Evolutionary conservation across 2,329 filamentous ascomycete species (phyloP).

Genomic region (Curvularia verruculosa): DNA sequence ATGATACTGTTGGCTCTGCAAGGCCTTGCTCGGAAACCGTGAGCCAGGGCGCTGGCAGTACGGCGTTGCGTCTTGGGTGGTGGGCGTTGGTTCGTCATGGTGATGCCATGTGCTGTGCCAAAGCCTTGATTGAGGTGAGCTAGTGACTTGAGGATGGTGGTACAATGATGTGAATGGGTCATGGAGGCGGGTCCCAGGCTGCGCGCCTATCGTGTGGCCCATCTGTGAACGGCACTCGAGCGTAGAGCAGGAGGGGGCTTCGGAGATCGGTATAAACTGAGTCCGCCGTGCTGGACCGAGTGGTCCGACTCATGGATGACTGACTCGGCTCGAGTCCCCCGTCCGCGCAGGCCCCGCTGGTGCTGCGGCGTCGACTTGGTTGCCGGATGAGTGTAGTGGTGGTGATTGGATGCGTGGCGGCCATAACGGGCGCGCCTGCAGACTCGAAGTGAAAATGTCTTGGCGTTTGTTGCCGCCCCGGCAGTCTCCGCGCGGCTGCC

Average conservation of each 20-base stretch:
- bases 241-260: neutral
- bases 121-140: neutral
- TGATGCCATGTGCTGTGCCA: neutral
- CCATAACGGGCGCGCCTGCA: neutral
- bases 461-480: constrained; percentile 8
- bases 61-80: neutral
- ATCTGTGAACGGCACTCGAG: neutral
- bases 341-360: neutral
- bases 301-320: constrained; percentile 5
- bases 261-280: constrained; percentile 2
- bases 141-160: neutral
- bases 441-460: neutral
- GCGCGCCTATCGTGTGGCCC: constrained; percentile 2
- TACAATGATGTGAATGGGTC: neutral
- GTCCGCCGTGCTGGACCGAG: constrained; percentile 3
- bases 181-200: neutral
- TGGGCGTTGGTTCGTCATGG: neutral
- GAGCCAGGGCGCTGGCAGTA: neutral
- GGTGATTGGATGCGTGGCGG: neutral
- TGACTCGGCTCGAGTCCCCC: constrained; percentile 1
- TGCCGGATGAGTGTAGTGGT: neutral
- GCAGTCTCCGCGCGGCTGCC: constrained; percentile 4
- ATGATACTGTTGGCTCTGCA: neutral
- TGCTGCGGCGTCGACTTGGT: constrained; percentile 4
- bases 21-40: neutral